A percentile compares a stretch with the other conserved stretches of the same genome.
Conservation (phyloP, 495 filamentous ascomycete species). For the Penicillium chermesinum region DNA sequence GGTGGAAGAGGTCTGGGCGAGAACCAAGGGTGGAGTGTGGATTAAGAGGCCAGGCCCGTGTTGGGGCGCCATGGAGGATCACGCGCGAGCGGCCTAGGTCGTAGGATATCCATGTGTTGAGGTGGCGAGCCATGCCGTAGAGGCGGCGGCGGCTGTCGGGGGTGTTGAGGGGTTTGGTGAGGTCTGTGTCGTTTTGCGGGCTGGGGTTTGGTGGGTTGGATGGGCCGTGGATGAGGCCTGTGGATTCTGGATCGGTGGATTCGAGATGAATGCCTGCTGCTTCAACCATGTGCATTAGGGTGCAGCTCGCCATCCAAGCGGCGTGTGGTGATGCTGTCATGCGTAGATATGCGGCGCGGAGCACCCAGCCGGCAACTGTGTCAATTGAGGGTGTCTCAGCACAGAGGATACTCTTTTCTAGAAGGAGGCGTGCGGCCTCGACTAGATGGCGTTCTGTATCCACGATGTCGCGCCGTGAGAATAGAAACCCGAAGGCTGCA, state of each 20-base stretch:
- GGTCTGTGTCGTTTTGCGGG: not conserved
- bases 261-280: conserved; percentile 49
- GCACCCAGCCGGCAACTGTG: conserved; percentile 46
- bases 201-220: conserved; percentile 13
- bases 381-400: conserved; percentile 30
- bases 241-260: conserved; percentile 16
- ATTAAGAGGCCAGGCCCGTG: conserved; percentile 12
- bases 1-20: conserved; percentile 32
- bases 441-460: conserved; percentile 32
- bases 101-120: conserved; percentile 49
- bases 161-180: conserved; percentile 13
- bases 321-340: conserved; percentile 48
- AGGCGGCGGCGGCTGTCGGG: conserved; percentile 38
- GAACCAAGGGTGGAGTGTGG: conserved; percentile 8
- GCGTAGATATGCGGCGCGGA: conserved; percentile 49
- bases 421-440: conserved; percentile 37
- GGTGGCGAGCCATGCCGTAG: conserved; percentile 47
- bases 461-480: conserved; percentile 33
- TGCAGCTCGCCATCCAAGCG: conserved; percentile 53
- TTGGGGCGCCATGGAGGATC: conserved; percentile 37
- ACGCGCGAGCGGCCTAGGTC: conserved; percentile 51
- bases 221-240: conserved; percentile 8
- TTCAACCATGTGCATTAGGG: conserved; percentile 51
- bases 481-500: conserved; percentile 44
- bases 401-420: conserved; percentile 36